These are phyloP conservation scores for Coemansia aciculifera DNA, from an alignment of 192 early-diverging fungal genomes.

Conservation along the genomic window DNA sequence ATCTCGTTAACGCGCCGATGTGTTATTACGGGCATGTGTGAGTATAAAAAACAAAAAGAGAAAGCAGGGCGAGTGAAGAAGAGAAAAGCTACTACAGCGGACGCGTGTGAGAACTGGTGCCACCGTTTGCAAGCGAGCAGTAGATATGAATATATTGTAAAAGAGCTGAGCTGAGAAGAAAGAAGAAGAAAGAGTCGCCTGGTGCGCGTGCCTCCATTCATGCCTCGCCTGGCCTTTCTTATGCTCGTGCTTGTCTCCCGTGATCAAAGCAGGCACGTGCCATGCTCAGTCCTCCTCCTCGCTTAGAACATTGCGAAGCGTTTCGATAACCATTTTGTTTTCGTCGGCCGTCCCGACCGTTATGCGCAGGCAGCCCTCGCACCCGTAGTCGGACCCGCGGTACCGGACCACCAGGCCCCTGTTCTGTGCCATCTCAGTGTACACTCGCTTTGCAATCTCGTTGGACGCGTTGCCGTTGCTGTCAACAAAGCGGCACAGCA, in stretches of 20 bases:
- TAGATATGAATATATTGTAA: background rate
- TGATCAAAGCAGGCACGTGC: conserved; percentile 31
- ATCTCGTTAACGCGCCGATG: conserved; percentile 51
- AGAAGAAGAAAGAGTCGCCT: background rate
- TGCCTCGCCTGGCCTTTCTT: background rate
- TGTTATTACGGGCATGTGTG: conserved; percentile 51
- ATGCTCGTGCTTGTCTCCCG: background rate
- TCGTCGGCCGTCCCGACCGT: conserved; percentile 90
- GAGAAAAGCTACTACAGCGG: background rate
- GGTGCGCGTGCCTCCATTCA: conserved; percentile 3
- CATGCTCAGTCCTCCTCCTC: background rate
- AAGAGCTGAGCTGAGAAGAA: conserved; percentile 2
- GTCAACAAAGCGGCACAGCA: conserved; percentile 81
- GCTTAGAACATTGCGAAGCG: conserved; percentile 40
- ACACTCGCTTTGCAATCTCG: conserved; percentile 69
- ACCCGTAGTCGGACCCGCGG: conserved; percentile 90
- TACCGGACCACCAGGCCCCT: conserved; percentile 92
- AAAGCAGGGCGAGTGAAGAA: background rate
- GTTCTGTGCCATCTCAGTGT: conserved; percentile 81
- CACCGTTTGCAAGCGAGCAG: background rate
- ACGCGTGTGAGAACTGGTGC: background rate
- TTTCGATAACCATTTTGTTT: conserved; percentile 66
- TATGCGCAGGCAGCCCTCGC: conserved; percentile 89
- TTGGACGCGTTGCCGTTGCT: conserved; percentile 66
- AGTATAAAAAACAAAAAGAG: background rate